Evolutionary conservation across 1,284 basidiomycete species (phyloP), one percentile per base, ranked within the genome.

Genomic region (Testicularia cyperi): DNA sequence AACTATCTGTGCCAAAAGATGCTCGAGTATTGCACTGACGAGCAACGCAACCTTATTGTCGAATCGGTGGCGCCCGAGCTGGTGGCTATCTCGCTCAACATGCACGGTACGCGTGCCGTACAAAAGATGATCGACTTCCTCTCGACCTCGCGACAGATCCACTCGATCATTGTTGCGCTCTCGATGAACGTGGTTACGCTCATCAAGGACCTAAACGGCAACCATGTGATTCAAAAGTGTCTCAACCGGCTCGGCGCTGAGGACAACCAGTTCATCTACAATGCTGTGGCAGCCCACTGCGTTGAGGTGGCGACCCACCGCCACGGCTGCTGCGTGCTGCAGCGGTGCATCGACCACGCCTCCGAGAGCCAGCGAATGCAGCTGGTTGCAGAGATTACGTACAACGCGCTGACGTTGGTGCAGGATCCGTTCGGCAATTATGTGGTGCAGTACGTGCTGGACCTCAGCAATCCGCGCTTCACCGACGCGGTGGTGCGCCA

Each of bases 101-200:
- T 99, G 95, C 95, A 99, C 79, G 95, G 95, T 29, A 99, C 95
- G 27, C 86, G 95, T 52, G 95, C 95, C 20, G 95, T 98, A 42
- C 95, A 99, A 80, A 98, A 98, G 82, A 98, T 97, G 92, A 96
- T 99, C 66, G 95, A 99, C 79, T 98, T 96, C 81, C 80, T 99
- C 30, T 76, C 74, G 19, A 76, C 72, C 24, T 58, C 66, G 20
- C 56, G 65, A 12, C 90, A 98, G 85, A 97, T 98, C 70, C 89
- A 92, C 77, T 90, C 91, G 34, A 91, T 98, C 80, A 98, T 98
- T 75, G 83, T 92, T 51, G 95, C 95, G 10, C 84, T 99, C 69
- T 92, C 90, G 79, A 83, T 96, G 67, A 94, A 96, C 78, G 95
- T 99, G 69, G 95, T 99, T 26, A 92, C 94, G 57, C 83, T 99